Percentiles rank a stretch among this genome's conserved stretches.
These are phyloP conservation scores for Millerozyma miso DNA, from an alignment of 805 yeast species.

Conservation along the genomic window DNA sequence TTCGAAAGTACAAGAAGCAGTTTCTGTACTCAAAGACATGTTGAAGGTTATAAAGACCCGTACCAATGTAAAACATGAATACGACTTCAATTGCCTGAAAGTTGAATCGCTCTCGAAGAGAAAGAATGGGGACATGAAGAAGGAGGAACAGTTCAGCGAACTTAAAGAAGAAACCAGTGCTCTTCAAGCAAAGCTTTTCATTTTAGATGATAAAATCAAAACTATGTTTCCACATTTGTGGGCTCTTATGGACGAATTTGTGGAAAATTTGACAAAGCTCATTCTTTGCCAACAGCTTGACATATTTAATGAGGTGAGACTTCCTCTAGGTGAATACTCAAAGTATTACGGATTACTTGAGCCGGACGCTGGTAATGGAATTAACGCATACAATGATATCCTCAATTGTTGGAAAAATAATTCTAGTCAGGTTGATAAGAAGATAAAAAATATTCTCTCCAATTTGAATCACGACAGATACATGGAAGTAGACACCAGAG, in stretches of 20 bases:
- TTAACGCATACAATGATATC: constrained; percentile 27
- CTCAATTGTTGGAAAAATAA: constrained; percentile 35
- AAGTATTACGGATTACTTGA: constrained; percentile 22
- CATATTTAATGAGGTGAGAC: constrained; percentile 23
- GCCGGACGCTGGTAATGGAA: constrained; percentile 6
- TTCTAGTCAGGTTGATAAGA: constrained; percentile 32
- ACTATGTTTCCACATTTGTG: constrained; percentile 44
- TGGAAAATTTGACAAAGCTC: constrained; percentile 38
- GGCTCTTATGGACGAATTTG: constrained; percentile 45
- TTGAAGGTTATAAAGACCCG: constrained; percentile 42
- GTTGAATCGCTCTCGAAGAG: constrained; percentile 36
- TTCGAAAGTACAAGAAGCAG: constrained; percentile 37
- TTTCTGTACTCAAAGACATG: constrained; percentile 28
- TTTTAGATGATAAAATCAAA: constrained; percentile 36
- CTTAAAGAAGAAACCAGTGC: constrained; percentile 25
- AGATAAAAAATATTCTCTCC: constrained; percentile 33
- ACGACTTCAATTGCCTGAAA: constrained; percentile 32
- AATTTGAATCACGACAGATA: constrained; percentile 28
- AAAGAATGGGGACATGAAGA: constrained; percentile 35
- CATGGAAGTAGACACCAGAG: too few relatives aligned
- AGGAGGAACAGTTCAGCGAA: constrained; percentile 26
- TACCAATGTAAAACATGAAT: constrained; percentile 39
- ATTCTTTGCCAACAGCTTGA: constrained; percentile 36
- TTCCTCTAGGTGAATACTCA: constrained; percentile 17
- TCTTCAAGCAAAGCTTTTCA: constrained; percentile 18